Evolutionary conservation across 1,284 basidiomycete genomes (phyloP).

Genomic region (Microbotryum intermedium): DNA sequence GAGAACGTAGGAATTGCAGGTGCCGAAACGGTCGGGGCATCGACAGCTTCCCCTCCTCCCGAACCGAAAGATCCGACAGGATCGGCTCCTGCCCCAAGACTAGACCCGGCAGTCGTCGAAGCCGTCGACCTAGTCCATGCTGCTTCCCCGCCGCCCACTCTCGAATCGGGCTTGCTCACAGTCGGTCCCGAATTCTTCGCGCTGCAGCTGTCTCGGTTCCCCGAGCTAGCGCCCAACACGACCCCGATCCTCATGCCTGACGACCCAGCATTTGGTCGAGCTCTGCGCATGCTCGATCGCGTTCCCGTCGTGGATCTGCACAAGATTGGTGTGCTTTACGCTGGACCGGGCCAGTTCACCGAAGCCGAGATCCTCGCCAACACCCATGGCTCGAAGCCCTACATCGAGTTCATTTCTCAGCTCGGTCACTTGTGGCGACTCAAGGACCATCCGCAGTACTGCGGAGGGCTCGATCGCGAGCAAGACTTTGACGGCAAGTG

Average conservation of each 20-base stretch:
- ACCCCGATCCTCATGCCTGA: slow-evolving; percentile 44
- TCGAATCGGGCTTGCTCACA: slow-evolving; percentile 29
- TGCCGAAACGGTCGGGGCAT: slow-evolving; percentile 13
- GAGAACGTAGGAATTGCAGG: slow-evolving; percentile 22
- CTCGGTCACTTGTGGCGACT: slow-evolving; percentile 82
- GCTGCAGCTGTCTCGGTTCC: slow-evolving; percentile 77
- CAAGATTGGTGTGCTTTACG: slow-evolving; percentile 94
- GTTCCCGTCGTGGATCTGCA: slow-evolving; percentile 96
- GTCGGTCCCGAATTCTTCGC: slow-evolving; percentile 82
- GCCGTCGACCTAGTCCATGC: slow-evolving; percentile 30
- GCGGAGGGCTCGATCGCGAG: slow-evolving; percentile 79
- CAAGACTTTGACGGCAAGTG: slow-evolving; percentile 76
- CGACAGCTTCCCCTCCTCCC: slow-evolving; percentile 4
- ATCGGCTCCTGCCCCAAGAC: slow-evolving; percentile 63
- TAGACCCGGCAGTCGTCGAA: slow-evolving; percentile 22
- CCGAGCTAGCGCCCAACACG: slow-evolving; percentile 39
- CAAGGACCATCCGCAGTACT: slow-evolving; percentile 75
- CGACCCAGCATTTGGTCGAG: slow-evolving; percentile 51
- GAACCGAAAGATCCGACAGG: slow-evolving; percentile 46
- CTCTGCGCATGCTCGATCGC: slow-evolving; percentile 65
- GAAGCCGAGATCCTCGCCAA: slow-evolving; percentile 86
- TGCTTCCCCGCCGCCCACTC: slow-evolving; percentile 19
- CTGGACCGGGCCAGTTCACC: slow-evolving; percentile 76
- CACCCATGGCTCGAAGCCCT: slow-evolving; percentile 85
- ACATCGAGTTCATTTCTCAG: slow-evolving; percentile 82